phyloP scores from a whole-genome alignment of 1,284 basidiomycete species.

The Phellopilus nigrolimitatus region DNA sequence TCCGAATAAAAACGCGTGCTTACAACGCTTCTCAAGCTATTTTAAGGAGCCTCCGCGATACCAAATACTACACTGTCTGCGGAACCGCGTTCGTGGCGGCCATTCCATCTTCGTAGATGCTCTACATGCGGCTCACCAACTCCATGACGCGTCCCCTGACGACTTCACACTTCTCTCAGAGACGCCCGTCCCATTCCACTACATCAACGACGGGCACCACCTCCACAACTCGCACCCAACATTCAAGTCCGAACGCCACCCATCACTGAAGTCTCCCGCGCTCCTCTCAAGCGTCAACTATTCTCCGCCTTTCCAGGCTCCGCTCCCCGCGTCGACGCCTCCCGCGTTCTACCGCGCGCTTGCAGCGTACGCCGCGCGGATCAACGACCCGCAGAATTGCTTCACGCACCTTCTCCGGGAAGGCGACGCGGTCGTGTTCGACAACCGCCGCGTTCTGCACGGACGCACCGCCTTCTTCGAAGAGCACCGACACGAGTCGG shows the following conservation, averaged over 20 bases:
- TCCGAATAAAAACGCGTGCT: background rate
- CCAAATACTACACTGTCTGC: conserved; percentile 87
- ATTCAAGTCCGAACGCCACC: conserved; percentile 47
- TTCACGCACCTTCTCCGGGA: conserved; percentile 72
- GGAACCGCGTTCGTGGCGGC: conserved; percentile 82
- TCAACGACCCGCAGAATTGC: conserved; percentile 52
- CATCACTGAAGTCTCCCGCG: too few species aligned
- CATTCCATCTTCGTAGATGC: conserved; percentile 88
- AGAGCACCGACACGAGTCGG: conserved; percentile 21
- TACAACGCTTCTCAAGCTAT: conserved; percentile 49
- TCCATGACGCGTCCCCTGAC: conserved; percentile 47
- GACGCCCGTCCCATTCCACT: conserved; percentile 80
- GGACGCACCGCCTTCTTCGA: conserved; percentile 73
- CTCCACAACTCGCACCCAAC: conserved; percentile 78
- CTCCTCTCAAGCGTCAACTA: conserved; percentile 88
- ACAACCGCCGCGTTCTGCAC: conserved; percentile 91
- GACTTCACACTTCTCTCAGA: conserved; percentile 61
- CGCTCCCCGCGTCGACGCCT: conserved; percentile 51
- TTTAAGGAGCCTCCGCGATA: conserved; percentile 87
- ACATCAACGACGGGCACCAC: conserved; percentile 87
- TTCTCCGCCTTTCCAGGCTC: conserved; percentile 93
- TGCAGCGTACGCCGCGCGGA: conserved; percentile 52
- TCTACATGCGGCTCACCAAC: conserved; percentile 57
- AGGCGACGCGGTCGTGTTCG: conserved; percentile 88
- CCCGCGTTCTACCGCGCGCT: conserved; percentile 64